Percentiles rank a stretch among this genome's conserved stretches.
These are phyloP conservation scores for Cercospora brassicicola DNA, from an alignment of 2,329 filamentous ascomycete species.

Conservation along the genomic window DNA sequence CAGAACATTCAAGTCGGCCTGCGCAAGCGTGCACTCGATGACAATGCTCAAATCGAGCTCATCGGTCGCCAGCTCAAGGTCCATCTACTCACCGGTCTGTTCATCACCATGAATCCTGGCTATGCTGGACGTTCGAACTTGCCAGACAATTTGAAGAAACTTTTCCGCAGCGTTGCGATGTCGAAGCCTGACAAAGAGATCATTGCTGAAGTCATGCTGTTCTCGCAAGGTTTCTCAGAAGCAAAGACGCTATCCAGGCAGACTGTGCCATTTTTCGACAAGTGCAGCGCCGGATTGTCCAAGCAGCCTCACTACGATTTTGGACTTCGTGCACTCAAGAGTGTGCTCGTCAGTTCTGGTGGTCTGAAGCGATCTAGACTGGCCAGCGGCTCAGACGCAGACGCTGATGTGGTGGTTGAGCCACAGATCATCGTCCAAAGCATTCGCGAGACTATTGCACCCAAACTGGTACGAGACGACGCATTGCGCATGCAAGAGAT, in stretches of 20 bases:
- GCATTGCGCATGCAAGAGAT: constrained; percentile 84
- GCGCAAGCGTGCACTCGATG: constrained; percentile 77
- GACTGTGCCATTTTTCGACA: constrained; percentile 97
- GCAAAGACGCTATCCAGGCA: constrained; percentile 92
- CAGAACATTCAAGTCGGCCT: constrained; percentile 98
- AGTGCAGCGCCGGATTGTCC: constrained; percentile 75
- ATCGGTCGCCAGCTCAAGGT: constrained; percentile 88
- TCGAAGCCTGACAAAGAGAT: constrained; percentile 99
- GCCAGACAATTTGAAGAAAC: constrained; percentile 98
- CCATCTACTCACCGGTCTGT: constrained; percentile 92
- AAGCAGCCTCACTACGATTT: constrained; percentile 99
- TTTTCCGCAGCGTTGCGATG: constrained; percentile 99
- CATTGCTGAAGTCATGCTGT: constrained; percentile 99
- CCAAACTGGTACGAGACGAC: constrained; percentile 91
- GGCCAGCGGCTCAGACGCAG: constrained; percentile 55
- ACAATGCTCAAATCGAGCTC: constrained; percentile 86
- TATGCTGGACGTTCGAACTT: constrained; percentile 97
- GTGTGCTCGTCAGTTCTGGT: constrained; percentile 95
- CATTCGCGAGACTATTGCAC: constrained; percentile 95
- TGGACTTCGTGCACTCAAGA: constrained; percentile 94
- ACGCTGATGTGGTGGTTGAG: constrained; percentile 70
- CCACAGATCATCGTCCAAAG: constrained; percentile 98
- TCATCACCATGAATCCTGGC: constrained; percentile 99
- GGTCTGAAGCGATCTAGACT: constrained; percentile 87
- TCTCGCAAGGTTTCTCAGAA: constrained; percentile 97